Evolutionary conservation across 169 alveolate genomes (phyloP), one percentile per base, ranked within the genome.

Genomic region (Cryptosporidium sp.): DNA sequence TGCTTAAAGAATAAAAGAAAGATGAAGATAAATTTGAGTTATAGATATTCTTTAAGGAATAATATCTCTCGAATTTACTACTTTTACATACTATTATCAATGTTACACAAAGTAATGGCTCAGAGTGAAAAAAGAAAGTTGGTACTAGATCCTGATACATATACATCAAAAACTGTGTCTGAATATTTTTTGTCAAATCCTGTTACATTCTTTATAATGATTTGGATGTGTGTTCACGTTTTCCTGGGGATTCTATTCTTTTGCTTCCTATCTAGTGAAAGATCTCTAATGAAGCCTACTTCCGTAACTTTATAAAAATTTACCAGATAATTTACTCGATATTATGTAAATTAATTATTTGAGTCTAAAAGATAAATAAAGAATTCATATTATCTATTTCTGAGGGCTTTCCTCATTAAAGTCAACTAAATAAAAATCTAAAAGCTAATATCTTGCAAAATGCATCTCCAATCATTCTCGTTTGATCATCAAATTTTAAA

Each of bases 211-310:
- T 62, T 80, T 14, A 80, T 80, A 23, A 44, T 80, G 75, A 42
- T 65, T 62, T 80, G 89, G 89, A 65, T 80, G 75, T 23, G 45
- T 6, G 75, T 80, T 44, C 89, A 80, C 52, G 52, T 65, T 8
- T n/a, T 80, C 45, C 75, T 80, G 1, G 89, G 89, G 14, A 62
- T 60, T 26, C n/a, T 80, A 8, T 80, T 80, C 80, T 80, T 60
- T 39, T 80, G 89, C 42, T 80, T 44, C 48, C 44, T 80, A 6
- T 52, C 75, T 16, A 80, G 89, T 80, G 89, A 80, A 48, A n/a
- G 89, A 26, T 45, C 80, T 12, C 14, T 60, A 45, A 80, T 80
- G 89, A 80, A 80, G 35, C 89, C 89, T 16, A 80, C 75, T 23
- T 80, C 75, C 21, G 68, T 80, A 3, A 62, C 89, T 10, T 58